Evolutionary conservation across 305 asterid species (phyloP).

Genomic region (Fraxinus floribunda): DNA sequence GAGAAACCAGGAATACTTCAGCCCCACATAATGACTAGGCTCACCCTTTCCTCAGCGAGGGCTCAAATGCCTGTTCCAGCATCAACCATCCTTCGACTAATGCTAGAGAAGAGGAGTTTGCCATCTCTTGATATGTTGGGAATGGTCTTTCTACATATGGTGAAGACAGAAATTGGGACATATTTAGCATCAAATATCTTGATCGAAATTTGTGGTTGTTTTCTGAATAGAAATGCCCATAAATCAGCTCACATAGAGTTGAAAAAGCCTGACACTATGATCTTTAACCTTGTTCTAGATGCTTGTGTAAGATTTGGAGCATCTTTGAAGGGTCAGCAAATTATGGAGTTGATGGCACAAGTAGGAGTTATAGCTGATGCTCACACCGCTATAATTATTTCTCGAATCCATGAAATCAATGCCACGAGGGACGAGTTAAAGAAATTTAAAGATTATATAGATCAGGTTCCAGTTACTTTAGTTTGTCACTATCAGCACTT

Average conservation of each 20-base stretch:
- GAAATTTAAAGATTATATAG: slow-evolving; percentile 53
- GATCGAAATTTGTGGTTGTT: slow-evolving; percentile 52
- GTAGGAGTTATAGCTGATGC: slow-evolving; percentile 66
- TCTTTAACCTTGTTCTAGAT: slow-evolving; percentile 83
- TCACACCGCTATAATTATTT: slow-evolving; percentile 55
- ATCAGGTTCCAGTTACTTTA: slow-evolving; percentile 41
- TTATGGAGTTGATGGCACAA: slow-evolving; percentile 74
- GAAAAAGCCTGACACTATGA: slow-evolving; percentile 48
- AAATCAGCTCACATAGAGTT: slow-evolving; percentile 39
- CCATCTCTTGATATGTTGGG: slow-evolving; percentile 50
- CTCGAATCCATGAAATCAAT: slow-evolving; percentile 67
- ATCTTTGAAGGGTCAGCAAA: slow-evolving; percentile 57
- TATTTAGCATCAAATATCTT: slow-evolving; percentile 66
- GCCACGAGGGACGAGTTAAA: slow-evolving; percentile 67
- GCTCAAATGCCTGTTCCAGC: slow-evolving; percentile 71
- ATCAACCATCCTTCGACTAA: slow-evolving; percentile 55
- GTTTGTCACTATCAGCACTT: slow-evolving; percentile 53
- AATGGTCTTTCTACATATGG: slow-evolving; percentile 66
- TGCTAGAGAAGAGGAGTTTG: slow-evolving; percentile 49
- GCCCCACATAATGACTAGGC: slow-evolving; percentile 52
- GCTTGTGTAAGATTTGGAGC: slow-evolving; percentile 69
- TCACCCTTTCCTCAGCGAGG: slow-evolving; percentile 64
- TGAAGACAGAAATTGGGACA: slow-evolving; percentile 57
- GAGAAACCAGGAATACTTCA: slow-evolving; percentile 51
- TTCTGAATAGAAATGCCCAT: slow-evolving; percentile 26